Evolutionary conservation across 1,284 basidiomycete species (phyloP).

Genomic region (Malassezia caprae): DNA sequence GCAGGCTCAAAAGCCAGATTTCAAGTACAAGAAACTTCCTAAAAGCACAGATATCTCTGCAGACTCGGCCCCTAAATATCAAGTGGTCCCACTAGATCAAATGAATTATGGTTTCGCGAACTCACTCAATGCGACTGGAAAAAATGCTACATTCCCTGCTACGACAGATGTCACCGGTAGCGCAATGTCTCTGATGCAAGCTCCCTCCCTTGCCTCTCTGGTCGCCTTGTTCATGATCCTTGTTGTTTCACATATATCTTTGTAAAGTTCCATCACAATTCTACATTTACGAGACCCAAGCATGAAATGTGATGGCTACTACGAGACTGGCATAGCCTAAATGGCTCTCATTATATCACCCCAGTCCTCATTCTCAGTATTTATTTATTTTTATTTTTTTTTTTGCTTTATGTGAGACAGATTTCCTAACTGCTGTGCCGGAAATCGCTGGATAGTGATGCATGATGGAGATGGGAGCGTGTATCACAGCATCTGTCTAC

Average conservation of each 20-base stretch:
- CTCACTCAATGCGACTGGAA: background rate
- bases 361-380: too few species aligned
- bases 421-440: too few species aligned
- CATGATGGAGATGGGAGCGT: too few species aligned
- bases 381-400: too few species aligned
- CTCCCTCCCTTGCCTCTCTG: background rate
- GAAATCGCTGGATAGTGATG: too few species aligned
- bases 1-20: constrained; percentile 49
- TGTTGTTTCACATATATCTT: constrained; percentile 19
- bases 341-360: too few species aligned
- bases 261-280: constrained; percentile 16
- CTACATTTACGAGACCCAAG: background rate
- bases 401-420: too few species aligned
- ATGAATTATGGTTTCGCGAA: background rate
- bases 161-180: background rate
- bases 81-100: background rate
- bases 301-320: background rate
- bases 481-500: too few species aligned
- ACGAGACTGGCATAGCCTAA: too few species aligned
- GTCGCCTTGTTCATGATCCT: background rate
- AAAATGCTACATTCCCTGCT: background rate
- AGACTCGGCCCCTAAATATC: background rate
- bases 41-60: constrained; percentile 19
- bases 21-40: constrained; percentile 44
- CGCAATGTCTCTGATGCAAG: background rate